Evolutionary conservation across 345 rosid species (phyloP).

Genomic region (Eutrema heterophyllum): DNA sequence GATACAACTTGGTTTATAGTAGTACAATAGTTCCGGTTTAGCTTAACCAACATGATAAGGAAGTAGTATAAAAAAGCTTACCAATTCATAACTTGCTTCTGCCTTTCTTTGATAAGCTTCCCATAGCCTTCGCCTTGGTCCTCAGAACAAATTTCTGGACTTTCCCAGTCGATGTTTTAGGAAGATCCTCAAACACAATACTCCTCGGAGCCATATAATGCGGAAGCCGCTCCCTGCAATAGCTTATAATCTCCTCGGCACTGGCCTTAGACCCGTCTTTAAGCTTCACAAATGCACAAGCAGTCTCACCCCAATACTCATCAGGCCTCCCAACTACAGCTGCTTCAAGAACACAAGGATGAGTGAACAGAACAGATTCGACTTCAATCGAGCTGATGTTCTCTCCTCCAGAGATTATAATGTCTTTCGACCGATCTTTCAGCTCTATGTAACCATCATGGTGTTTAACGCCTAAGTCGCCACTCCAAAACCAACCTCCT

Average conservation of each 20-base stretch:
- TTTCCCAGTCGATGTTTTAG: slow-evolving; percentile 75
- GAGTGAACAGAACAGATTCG: slow-evolving; percentile 56
- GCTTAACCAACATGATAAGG: not conserved
- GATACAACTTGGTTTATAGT: not conserved
- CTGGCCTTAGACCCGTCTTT: slow-evolving; percentile 43
- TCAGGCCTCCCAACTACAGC: slow-evolving; percentile 78
- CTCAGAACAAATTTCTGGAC: slow-evolving; percentile 56
- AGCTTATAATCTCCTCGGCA: slow-evolving; percentile 47
- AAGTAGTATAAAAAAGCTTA: not conserved
- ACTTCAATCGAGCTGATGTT: slow-evolving; percentile 71
- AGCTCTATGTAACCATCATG: slow-evolving; percentile 68
- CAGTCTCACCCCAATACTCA: slow-evolving; percentile 73
- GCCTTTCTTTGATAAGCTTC: slow-evolving; percentile 48
- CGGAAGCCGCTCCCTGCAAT: slow-evolving; percentile 50
- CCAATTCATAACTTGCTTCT: slow-evolving; percentile 50
- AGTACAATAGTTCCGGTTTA: not conserved
- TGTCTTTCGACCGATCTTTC: slow-evolving; percentile 72
- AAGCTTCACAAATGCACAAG: slow-evolving; percentile 70
- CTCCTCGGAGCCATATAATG: slow-evolving; percentile 68
- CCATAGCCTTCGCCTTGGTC: slow-evolving; percentile 60
- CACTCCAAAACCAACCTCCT: slow-evolving; percentile 73
- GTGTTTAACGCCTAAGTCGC: slow-evolving; percentile 70
- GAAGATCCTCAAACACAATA: slow-evolving; percentile 62
- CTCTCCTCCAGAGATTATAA: slow-evolving; percentile 76
- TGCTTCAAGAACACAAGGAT: slow-evolving; percentile 65